Evolutionary conservation across 2,329 filamentous ascomycete species (phyloP).

Genomic region (Sclerotinia spermophila): DNA sequence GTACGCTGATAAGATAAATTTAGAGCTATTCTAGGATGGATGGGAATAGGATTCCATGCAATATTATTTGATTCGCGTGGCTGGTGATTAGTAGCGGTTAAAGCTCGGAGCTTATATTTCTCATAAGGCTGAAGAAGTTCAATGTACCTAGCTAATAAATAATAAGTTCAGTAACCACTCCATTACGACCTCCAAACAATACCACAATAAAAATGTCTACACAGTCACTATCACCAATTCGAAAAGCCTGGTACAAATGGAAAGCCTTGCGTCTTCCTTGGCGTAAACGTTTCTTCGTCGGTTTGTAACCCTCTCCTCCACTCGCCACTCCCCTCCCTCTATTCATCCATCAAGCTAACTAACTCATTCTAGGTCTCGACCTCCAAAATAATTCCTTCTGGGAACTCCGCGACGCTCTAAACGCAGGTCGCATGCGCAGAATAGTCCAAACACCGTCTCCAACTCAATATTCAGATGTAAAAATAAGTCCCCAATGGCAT

Average conservation of each 20-base stretch:
- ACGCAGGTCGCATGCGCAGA: constrained; percentile 51
- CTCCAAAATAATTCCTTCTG: constrained; percentile 66
- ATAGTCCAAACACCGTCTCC: constrained; percentile 57
- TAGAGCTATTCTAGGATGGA: too few relatives aligned
- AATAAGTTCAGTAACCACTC: not conserved
- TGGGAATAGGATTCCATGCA: not conserved
- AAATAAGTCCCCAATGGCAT: constrained; percentile 61
- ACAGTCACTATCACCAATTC: constrained; percentile 26
- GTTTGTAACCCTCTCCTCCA: constrained; percentile 38
- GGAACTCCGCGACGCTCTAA: constrained; percentile 54
- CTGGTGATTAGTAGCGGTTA: not conserved
- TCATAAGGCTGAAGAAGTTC: constrained; percentile 11
- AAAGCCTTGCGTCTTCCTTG: constrained; percentile 60
- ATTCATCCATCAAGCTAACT: not conserved
- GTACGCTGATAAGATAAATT: not conserved
- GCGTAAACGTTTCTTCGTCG: constrained; percentile 60
- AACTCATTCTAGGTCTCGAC: constrained; percentile 50
- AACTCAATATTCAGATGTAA: constrained; percentile 52
- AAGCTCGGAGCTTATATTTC: not conserved
- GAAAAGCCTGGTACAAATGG: constrained; percentile 54
- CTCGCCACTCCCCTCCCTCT: not conserved
- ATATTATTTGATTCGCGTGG: not conserved
- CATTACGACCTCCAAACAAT: not conserved
- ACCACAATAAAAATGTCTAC: constrained; percentile 25
- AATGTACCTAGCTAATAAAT: not conserved